Evolutionary conservation across 805 yeast species (phyloP), one percentile per base, ranked within the genome.

Genomic region (Kodamaea nitidulidarum): DNA sequence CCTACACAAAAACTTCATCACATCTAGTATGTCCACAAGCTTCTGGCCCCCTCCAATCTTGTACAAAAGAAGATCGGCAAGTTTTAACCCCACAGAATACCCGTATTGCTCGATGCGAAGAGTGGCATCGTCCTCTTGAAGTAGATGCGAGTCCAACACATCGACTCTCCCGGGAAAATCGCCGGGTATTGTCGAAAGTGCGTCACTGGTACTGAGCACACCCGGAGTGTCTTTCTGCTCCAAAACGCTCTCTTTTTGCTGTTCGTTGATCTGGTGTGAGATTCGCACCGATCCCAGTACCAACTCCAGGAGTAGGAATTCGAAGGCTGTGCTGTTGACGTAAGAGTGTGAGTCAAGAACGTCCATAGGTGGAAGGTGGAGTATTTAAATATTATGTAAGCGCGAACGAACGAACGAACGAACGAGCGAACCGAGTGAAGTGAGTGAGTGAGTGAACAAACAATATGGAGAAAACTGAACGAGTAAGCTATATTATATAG

Each of bases 1-100:
- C 33, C 95, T 75, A 57, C 98, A 90, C 4, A 93, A 76, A 57
- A 87, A 88, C 61, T 91, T 91, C 87, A 93, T 86, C 28, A 91
- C 75, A 47, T 86, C 90, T 27, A 91, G 61, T 9, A 84, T 71
- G 44, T 85, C 90, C 15, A 66, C 70, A 54, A 81, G 59, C 57
- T 76, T 53, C 49, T 56, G 36, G 55, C 46, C 15, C 50, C 53
- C 54, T 52, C 52, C 69, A 53, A 47, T 60, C 37, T 60, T 61
- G 45, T 67, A 68, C 47, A 77, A 58, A 40, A 73, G 63, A 11
- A 74, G 65, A 32, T 76, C 75, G 32, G 76, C 71, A 33, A 73
- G 63, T 44, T 75, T 78, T 10, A 70, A 61, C 1, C 95, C 95
- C 2, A 86, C 69, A 26, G 72, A 68, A 57, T 71, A 84, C 0